Base-by-base conservation (phyloP, 345 rosid genomes). In the Dipteronia dyeriana region DNA sequence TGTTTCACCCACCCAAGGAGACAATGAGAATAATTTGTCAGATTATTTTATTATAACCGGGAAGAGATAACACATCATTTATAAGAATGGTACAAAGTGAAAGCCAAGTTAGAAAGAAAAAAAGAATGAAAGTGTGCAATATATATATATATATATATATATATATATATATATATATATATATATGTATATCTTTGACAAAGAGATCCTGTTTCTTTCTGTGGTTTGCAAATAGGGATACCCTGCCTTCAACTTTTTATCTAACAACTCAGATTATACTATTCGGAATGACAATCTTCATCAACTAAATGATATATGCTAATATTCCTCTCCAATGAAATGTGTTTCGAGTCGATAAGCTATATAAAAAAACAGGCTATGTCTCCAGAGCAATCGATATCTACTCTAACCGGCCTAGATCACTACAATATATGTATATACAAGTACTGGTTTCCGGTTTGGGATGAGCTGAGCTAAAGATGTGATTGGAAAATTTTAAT, bases 181-280 rank as follows among this genome's bases (percentile, higher is more conserved):
- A n/a, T n/a, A n/a, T n/a, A n/a, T n/a, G n/a, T n/a, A 31, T 31
- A 45, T 62, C 60, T 73, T 60, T 47, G 47, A 19, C 75, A 23
- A 57, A 69, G 29, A 10, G 75, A 71, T 57, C 20, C 9, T 71
- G 51, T 57, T 71, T 19, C 29, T 34, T 45, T 56, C 3, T 71
- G 29, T n/a, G 19, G 75, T 11, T 38, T 54, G 75, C 47, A 71
- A 34, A 19, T 56, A 54, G 45, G 41, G n/a, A 14, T 14, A 13
- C 31, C 31, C 29, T 29, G 29, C 34, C 20, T 57, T 39, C 6
- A 31, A 54, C 45, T 53, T 29, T 61, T 12, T 57, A 57, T 57
- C 20, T 59, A 59, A 59, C 11, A 20, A 59, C 26, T 59, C 26
- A 20, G 0, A 53, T 59, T 20, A 59, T 59, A 22, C 7, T 59